A percentile compares a stretch with the other conserved stretches of the same genome.
These are phyloP conservation scores for Chytridium lagenaria DNA, from an alignment of 371 early-diverging fungal genomes.

Conservation along the genomic window DNA sequence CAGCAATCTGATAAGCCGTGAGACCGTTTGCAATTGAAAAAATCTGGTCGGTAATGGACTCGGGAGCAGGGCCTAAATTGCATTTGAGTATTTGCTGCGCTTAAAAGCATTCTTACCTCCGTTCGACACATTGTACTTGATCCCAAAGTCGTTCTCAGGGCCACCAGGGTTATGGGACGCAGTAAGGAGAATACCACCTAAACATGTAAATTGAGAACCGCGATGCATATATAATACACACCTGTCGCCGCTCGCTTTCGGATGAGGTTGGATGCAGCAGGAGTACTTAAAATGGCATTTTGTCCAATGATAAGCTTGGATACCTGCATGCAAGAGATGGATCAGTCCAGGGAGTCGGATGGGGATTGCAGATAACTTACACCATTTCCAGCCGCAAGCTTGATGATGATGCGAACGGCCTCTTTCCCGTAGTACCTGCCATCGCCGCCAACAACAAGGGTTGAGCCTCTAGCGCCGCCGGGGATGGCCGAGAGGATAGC, in stretches of 20 bases:
- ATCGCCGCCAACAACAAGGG: slow-evolving; percentile 96
- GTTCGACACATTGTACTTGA: slow-evolving; percentile 95
- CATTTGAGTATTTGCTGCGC: not conserved
- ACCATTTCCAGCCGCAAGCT: slow-evolving; percentile 84
- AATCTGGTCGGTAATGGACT: slow-evolving; percentile 89
- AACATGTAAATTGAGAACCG: slow-evolving; percentile 34
- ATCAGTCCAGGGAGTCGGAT: not conserved
- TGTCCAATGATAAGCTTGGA: slow-evolving; percentile 88
- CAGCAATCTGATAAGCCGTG: slow-evolving; percentile 68
- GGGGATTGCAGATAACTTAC: too few species aligned
- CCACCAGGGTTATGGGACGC: slow-evolving; percentile 99
- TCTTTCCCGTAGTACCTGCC: slow-evolving; percentile 90
- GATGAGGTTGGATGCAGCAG: slow-evolving; percentile 95
- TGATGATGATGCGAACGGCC: slow-evolving; percentile 88
- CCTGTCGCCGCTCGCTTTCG: slow-evolving; percentile 84
- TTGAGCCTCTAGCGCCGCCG: slow-evolving; percentile 73
- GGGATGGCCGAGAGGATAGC: slow-evolving; percentile 74
- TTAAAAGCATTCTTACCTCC: slow-evolving; percentile 65
- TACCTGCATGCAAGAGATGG: slow-evolving; percentile 57
- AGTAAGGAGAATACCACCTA: slow-evolving; percentile 89
- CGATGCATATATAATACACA: slow-evolving; percentile 35
- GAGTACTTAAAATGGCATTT: slow-evolving; percentile 94
- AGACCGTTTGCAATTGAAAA: slow-evolving; percentile 79
- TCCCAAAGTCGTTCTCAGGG: slow-evolving; percentile 96
- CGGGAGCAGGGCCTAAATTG: slow-evolving; percentile 85